Conservation (phyloP, 306 rosid species). For the Albizia julibrissin region DNA sequence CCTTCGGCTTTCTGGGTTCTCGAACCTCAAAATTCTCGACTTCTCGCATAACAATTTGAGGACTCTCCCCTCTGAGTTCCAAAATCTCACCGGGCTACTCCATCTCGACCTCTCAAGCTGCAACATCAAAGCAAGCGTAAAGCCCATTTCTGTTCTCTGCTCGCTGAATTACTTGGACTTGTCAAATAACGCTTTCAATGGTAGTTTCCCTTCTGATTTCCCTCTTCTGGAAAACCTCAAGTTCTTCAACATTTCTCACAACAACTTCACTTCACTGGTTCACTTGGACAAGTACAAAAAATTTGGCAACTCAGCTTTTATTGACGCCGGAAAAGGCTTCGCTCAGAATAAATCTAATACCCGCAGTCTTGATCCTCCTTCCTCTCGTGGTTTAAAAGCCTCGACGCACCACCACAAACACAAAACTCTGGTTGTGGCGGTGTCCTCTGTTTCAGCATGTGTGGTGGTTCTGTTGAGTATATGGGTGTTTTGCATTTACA, state of each 20-base stretch:
- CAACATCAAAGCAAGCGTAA: constrained; percentile 54
- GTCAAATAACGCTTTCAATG: constrained; percentile 65
- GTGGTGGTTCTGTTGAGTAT: constrained; percentile 33
- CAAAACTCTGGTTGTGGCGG: constrained; percentile 28
- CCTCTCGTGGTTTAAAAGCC: constrained; percentile 1
- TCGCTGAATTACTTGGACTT: constrained; percentile 61
- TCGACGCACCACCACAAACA: constrained; percentile 20
- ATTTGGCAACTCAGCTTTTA: constrained; percentile 67
- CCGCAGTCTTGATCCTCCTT: constrained; percentile 13
- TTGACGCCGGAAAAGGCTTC: constrained; percentile 55
- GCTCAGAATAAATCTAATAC: constrained; percentile 36
- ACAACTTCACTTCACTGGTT: constrained; percentile 51
- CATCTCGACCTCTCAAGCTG: constrained; percentile 69
- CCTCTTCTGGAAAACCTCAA: constrained; percentile 55
- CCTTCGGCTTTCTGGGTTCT: constrained; percentile 56
- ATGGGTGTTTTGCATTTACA: constrained; percentile 32
- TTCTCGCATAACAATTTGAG: constrained; percentile 58
- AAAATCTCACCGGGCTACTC: constrained; percentile 46
- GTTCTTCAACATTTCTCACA: constrained; percentile 69
- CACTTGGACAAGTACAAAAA: constrained; percentile 26
- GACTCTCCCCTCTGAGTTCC: constrained; percentile 59
- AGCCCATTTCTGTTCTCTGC: constrained; percentile 56
- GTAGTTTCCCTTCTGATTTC: constrained; percentile 81
- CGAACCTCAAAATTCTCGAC: constrained; percentile 56
- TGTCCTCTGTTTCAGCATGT: constrained; percentile 40